These are phyloP conservation scores for Floccularia luteovirens DNA, from an alignment of 768 basidiomycete genomes.

Conservation along the genomic window DNA sequence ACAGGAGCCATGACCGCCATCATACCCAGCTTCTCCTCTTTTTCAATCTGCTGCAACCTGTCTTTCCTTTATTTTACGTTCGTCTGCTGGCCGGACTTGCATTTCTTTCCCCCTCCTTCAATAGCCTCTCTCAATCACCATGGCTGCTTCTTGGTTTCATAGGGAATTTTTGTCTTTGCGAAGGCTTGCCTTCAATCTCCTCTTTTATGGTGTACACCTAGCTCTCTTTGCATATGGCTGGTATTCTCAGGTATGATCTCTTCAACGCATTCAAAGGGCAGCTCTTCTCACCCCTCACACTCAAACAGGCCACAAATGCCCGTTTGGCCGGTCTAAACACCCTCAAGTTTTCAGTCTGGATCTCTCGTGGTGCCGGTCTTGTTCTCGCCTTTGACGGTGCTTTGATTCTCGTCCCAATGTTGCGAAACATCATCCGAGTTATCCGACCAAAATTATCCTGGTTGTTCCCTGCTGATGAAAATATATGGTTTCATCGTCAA, in stretches of 20 bases:
- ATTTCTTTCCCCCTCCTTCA: slow-evolving; percentile 15
- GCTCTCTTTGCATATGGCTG: slow-evolving; percentile 82
- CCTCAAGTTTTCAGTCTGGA: slow-evolving; percentile 83
- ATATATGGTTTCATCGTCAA: slow-evolving; percentile 93
- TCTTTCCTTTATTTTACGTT: slow-evolving; percentile 17
- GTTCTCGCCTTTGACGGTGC: slow-evolving; percentile 83
- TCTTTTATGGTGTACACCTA: slow-evolving; percentile 78
- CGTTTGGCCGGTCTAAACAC: slow-evolving; percentile 70
- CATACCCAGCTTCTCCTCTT: not conserved
- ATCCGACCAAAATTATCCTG: slow-evolving; percentile 76
- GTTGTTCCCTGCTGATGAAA: slow-evolving; percentile 89
- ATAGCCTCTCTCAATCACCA: slow-evolving; percentile 20
- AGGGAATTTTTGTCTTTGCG: slow-evolving; percentile 58
- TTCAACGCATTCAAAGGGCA: not conserved
- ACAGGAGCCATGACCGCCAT: slow-evolving; percentile 6
- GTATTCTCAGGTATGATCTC: slow-evolving; percentile 62
- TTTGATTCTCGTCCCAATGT: slow-evolving; percentile 82
- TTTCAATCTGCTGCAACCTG: slow-evolving; percentile 2
- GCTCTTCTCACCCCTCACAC: slow-evolving; percentile 3
- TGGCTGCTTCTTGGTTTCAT: slow-evolving; percentile 68
- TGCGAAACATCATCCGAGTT: slow-evolving; percentile 81
- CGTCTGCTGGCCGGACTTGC: slow-evolving; percentile 50
- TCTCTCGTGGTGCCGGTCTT: slow-evolving; percentile 85
- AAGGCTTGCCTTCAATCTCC: slow-evolving; percentile 63
- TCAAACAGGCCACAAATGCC: slow-evolving; percentile 52